phyloP scores from a whole-genome alignment of 495 filamentous ascomycete species.

The Penicilliopsis zonata region DNA sequence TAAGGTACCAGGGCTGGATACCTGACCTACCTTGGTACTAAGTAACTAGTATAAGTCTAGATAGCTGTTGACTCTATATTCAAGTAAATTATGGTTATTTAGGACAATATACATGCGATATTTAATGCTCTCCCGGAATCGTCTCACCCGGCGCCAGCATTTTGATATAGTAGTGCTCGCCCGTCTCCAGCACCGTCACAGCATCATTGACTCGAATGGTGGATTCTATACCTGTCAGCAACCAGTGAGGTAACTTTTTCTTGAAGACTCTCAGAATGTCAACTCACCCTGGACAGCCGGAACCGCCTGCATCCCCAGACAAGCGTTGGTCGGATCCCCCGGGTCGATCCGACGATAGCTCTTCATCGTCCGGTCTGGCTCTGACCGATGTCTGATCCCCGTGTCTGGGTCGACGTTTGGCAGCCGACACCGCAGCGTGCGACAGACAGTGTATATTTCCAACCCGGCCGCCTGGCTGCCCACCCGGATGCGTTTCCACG shows the following conservation, averaged over 20 bases:
- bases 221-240: slow-evolving; percentile 15
- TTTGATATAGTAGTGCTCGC: slow-evolving; percentile 51
- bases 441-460: slow-evolving; percentile 49
- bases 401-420: slow-evolving; percentile 73
- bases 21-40: too few species aligned
- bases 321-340: slow-evolving; percentile 57
- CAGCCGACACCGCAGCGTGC: slow-evolving; percentile 67
- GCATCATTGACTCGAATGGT: slow-evolving; percentile 47
- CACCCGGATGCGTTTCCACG: slow-evolving; percentile 64
- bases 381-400: slow-evolving; percentile 53
- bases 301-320: slow-evolving; percentile 77
- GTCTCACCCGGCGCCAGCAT: slow-evolving; percentile 29
- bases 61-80: too few species aligned
- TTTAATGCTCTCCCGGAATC: slow-evolving; percentile 23
- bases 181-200: slow-evolving; percentile 46
- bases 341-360: slow-evolving; percentile 60
- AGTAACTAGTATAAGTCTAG: too few species aligned
- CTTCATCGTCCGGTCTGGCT: slow-evolving; percentile 65
- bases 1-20: too few species aligned
- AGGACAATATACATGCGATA: too few species aligned
- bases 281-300: slow-evolving; percentile 32
- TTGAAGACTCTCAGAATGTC: background rate
- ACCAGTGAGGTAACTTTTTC: background rate
- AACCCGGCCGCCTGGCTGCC: slow-evolving; percentile 13
- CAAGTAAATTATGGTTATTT: too few species aligned